phyloP scores from a whole-genome alignment of 495 filamentous ascomycete species.

The Aspergillus coremiiformis region DNA sequence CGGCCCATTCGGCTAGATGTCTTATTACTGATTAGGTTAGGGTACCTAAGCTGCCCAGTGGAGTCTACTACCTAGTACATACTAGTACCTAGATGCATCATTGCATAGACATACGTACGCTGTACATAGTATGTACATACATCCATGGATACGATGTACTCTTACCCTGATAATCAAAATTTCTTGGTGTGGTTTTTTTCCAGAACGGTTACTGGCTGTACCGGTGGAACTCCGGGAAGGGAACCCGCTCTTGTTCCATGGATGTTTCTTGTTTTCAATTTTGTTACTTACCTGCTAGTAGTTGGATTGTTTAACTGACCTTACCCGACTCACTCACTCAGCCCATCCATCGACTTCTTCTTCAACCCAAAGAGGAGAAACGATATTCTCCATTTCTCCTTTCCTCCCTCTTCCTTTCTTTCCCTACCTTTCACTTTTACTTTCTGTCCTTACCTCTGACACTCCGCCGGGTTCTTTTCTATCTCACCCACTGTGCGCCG shows the following conservation, averaged over 20 bases:
- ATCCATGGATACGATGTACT: not conserved
- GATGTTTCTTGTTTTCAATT: not conserved
- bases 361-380: slow-evolving; percentile 4
- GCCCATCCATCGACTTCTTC: slow-evolving; percentile 12
- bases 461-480: slow-evolving; percentile 1
- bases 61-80: too few relatives aligned
- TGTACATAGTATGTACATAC: too few relatives aligned
- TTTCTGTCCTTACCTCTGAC: slow-evolving; percentile 13
- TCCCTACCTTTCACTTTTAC: slow-evolving; percentile 9
- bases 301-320: not conserved
- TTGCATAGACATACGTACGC: slow-evolving; percentile 3
- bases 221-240: slow-evolving; percentile 13
- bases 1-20: not conserved
- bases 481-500: not conserved
- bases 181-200: slow-evolving; percentile 3
- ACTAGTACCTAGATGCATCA: not conserved
- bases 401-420: slow-evolving; percentile 13
- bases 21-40: not conserved
- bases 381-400: slow-evolving; percentile 5
- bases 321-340: not conserved
- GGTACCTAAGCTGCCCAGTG: not conserved
- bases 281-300: slow-evolving; percentile 2
- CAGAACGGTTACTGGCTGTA: slow-evolving; percentile 9
- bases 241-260: slow-evolving; percentile 10
- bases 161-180: not conserved